A percentile compares a stretch with the other conserved stretches of the same genome.
Conservation (phyloP, 2,329 filamentous ascomycete genomes). For the Xylaria multiplex region DNA sequence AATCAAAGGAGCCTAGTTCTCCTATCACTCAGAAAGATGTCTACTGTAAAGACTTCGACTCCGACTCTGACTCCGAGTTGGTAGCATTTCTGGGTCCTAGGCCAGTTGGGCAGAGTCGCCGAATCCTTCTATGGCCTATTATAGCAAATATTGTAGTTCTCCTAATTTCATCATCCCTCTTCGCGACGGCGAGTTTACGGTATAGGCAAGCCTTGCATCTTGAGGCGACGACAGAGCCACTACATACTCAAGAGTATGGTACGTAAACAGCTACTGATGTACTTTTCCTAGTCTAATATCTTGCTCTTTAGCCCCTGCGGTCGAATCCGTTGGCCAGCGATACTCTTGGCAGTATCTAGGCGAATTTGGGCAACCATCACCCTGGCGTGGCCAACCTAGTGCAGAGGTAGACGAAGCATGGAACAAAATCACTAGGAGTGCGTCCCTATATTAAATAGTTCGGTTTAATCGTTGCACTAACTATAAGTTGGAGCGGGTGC, state of each 20-base stretch:
- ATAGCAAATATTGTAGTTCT: background rate
- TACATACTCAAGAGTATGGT: background rate
- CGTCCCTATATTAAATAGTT: background rate
- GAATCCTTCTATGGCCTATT: background rate
- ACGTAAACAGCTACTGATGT: background rate
- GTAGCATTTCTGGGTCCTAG: background rate
- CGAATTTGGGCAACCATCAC: conserved; percentile 2
- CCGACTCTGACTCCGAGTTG: background rate
- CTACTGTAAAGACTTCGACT: background rate
- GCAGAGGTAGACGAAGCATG: conserved; percentile 3
- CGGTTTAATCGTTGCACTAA: background rate
- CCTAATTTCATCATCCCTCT: background rate
- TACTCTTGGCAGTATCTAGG: background rate
- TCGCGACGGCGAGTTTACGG: background rate
- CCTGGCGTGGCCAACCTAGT: background rate
- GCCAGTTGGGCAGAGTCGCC: background rate
- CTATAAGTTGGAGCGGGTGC: background rate
- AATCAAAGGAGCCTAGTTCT: too few species aligned
- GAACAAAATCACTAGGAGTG: background rate
- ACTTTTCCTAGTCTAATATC: background rate
- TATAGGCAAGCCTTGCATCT: background rate
- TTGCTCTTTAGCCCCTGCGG: background rate
- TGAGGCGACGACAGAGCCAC: background rate
- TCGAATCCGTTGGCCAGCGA: background rate
- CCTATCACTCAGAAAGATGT: too few species aligned